phyloP scores from a whole-genome alignment of 2,329 filamentous ascomycete genomes.

The Metarhizium album region DNA sequence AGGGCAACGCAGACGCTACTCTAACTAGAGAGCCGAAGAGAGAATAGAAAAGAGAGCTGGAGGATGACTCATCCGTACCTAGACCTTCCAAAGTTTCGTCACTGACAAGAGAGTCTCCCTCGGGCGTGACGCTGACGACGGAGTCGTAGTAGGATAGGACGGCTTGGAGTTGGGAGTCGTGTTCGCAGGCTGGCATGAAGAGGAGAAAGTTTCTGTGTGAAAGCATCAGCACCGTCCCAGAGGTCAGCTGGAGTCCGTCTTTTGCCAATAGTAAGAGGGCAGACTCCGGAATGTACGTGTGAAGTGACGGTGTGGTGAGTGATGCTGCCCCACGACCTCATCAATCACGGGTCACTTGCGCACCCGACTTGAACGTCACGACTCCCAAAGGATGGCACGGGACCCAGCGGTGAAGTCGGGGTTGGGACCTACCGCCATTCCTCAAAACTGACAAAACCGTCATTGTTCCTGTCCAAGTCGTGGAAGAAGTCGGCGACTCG shows the following conservation, averaged over 20 bases:
- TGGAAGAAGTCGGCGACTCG: constrained; percentile 78
- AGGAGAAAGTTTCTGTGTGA: constrained; percentile 77
- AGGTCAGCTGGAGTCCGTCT: neutral
- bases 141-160: constrained; percentile 88
- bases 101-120: constrained; percentile 87
- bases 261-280: neutral
- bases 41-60: constrained; percentile 50
- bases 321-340: constrained; percentile 1
- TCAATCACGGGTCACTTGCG: constrained; percentile 3
- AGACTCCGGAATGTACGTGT: neutral
- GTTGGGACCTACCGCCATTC: constrained; percentile 80
- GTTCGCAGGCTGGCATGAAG: constrained; percentile 61
- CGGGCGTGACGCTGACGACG: constrained; percentile 77
- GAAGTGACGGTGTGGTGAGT: neutral
- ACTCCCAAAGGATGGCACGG: constrained; percentile 4
- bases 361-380: constrained; percentile 13
- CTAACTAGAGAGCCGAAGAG: constrained; percentile 68
- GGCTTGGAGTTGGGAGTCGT: constrained; percentile 61
- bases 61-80: constrained; percentile 63
- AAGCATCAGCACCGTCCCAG: constrained; percentile 3
- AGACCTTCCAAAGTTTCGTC: constrained; percentile 85
- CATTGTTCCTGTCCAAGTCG: constrained; percentile 80
- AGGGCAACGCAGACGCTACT: constrained; percentile 43
- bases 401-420: neutral
- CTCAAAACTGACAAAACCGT: constrained; percentile 79